phyloP scores from a whole-genome alignment of 371 early-diverging fungal genomes.

The Mucor velutinosus region DNA sequence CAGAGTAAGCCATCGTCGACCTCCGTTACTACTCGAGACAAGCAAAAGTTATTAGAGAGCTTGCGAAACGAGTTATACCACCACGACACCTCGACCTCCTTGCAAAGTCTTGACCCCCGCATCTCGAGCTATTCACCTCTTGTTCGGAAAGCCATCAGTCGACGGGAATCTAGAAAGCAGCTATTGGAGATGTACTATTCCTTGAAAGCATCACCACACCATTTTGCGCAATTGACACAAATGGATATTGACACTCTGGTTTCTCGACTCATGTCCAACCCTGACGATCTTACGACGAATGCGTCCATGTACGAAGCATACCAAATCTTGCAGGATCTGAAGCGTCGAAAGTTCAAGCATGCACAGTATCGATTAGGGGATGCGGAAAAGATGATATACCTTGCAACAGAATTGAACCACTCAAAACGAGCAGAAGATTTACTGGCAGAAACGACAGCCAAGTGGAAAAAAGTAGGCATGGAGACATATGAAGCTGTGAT shows the following conservation, averaged over 20 bases:
- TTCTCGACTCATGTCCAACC: neutral
- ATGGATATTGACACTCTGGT: conserved; percentile 16
- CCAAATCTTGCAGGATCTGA: conserved; percentile 22
- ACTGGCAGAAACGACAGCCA: conserved; percentile 2
- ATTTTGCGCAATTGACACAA: conserved; percentile 11
- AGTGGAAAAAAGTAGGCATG: conserved; percentile 15
- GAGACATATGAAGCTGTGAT: conserved; percentile 33
- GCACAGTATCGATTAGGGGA: conserved; percentile 13
- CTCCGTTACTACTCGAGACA: neutral
- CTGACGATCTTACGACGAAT: conserved; percentile 11
- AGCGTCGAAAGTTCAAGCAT: conserved; percentile 7
- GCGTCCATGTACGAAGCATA: conserved; percentile 1
- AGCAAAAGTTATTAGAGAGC: conserved; percentile 5
- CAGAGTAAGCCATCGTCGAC: neutral
- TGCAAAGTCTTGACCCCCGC: neutral
- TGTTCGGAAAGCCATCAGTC: conserved; percentile 4
- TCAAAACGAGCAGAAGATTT: conserved; percentile 16
- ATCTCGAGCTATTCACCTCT: neutral
- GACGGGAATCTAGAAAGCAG: conserved; percentile 17
- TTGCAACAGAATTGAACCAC: conserved; percentile 14
- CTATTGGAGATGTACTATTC: conserved; percentile 9
- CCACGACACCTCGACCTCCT: neutral
- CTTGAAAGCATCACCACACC: neutral
- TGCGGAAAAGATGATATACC: conserved; percentile 19
- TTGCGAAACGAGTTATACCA: conserved; percentile 28